A percentile compares a stretch with the other conserved stretches of the same genome.
These are phyloP conservation scores for Aspergillus nidulans DNA, from an alignment of 495 filamentous ascomycete genomes.

Conservation along the genomic window DNA sequence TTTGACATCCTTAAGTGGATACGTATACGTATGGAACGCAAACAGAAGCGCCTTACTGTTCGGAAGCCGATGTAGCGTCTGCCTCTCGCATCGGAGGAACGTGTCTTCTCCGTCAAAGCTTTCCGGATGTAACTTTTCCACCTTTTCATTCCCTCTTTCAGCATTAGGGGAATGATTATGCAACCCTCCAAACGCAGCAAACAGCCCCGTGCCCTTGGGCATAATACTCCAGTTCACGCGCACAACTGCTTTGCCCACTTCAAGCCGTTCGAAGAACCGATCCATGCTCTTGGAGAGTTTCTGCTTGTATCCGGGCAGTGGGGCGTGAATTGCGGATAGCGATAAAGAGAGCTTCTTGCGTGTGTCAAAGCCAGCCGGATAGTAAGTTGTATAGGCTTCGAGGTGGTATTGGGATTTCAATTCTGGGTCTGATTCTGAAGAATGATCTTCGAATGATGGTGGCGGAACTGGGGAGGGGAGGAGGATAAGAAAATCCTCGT, in stretches of 20 bases:
- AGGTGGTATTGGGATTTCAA: constrained; percentile 47
- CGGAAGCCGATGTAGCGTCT: constrained; percentile 71
- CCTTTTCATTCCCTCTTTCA: constrained; percentile 5
- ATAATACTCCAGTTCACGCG: constrained; percentile 61
- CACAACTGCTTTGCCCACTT: constrained; percentile 36
- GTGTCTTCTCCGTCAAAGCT: constrained; percentile 54
- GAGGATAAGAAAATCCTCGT: constrained; percentile 75
- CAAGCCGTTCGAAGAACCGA: constrained; percentile 57
- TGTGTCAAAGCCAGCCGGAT: constrained; percentile 68
- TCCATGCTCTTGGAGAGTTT: constrained; percentile 77
- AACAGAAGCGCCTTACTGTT: constrained; percentile 64
- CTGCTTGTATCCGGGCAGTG: constrained; percentile 63
- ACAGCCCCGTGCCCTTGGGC: constrained; percentile 48
- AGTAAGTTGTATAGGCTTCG: constrained; percentile 65
- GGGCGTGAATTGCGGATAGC: constrained; percentile 64
- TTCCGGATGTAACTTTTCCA: constrained; percentile 26
- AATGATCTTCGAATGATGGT: neutral
- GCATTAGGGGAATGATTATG: constrained; percentile 23
- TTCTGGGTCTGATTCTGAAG: neutral
- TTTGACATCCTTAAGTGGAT: constrained; percentile 62
- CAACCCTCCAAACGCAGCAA: constrained; percentile 41
- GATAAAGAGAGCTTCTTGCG: constrained; percentile 57
- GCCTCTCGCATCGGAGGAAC: constrained; percentile 65
- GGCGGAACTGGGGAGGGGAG: constrained; percentile 19
- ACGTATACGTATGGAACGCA: constrained; percentile 76